A percentile compares a stretch with the other conserved stretches of the same genome.
These are phyloP conservation scores for Triglochin maritima DNA, from an alignment of 106 monocot species.

Conservation along the genomic window DNA sequence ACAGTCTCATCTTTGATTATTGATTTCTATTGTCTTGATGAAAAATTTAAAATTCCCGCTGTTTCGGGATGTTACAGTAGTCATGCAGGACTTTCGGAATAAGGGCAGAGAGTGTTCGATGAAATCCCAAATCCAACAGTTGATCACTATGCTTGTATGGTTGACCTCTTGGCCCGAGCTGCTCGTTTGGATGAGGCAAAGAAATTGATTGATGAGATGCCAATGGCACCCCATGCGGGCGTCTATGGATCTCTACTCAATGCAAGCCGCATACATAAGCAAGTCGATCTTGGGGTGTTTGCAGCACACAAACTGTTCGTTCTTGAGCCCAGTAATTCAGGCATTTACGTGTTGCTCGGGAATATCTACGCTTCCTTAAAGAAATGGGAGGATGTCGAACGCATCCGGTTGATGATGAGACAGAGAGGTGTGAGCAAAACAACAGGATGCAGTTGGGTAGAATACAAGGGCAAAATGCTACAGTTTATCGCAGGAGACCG, in stretches of 20 bases:
- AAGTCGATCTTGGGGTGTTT: constrained; percentile 23
- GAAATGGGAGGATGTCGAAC: constrained; percentile 28
- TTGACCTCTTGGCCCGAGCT: constrained; percentile 28
- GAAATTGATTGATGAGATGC: constrained; percentile 24
- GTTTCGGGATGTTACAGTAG: too few species aligned
- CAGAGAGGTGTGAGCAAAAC: constrained; percentile 16
- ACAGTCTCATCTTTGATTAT: too few species aligned
- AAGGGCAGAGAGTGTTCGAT: constrained; percentile 18
- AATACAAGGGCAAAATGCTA: constrained; percentile 12
- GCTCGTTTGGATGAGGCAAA: constrained; percentile 20
- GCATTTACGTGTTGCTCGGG: constrained; percentile 27
- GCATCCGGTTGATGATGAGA: constrained; percentile 13
- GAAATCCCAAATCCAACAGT: constrained; percentile 20
- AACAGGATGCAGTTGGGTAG: constrained; percentile 33
- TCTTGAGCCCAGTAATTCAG: constrained; percentile 31
- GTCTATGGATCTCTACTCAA: constrained; percentile 38
- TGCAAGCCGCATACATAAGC: constrained; percentile 19
- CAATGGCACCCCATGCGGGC: constrained; percentile 28
- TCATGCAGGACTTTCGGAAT: constrained; percentile 20
- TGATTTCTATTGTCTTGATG: too few species aligned
- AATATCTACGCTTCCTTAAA: constrained; percentile 28
- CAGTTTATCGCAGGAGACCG: constrained; percentile 25
- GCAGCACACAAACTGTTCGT: constrained; percentile 29
- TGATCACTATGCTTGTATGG: constrained; percentile 35
- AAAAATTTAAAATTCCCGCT: too few species aligned